phyloP scores from a whole-genome alignment of 495 filamentous ascomycete species.

The Pseudevernia furfuracea region DNA sequence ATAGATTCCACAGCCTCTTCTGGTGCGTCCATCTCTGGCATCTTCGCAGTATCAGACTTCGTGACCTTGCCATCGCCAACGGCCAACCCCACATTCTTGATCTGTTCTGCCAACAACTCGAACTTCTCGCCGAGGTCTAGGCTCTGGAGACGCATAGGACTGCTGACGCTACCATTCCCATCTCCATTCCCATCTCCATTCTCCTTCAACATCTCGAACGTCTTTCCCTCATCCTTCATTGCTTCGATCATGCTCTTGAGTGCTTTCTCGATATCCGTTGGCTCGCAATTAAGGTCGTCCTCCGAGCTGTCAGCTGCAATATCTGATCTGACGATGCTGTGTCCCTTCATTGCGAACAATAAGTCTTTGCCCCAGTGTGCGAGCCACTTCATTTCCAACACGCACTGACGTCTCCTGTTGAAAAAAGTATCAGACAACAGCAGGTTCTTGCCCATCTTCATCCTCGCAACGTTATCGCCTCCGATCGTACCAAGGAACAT shows the following conservation, averaged over 20 bases:
- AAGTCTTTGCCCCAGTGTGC: constrained; percentile 4
- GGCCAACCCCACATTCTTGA: constrained; percentile 4
- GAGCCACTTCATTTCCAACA: constrained; percentile 8
- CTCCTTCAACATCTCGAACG: constrained; percentile 8
- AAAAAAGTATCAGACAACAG: constrained; percentile 3
- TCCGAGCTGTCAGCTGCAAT: not conserved
- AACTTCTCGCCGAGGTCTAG: constrained; percentile 12
- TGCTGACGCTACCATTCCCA: not conserved
- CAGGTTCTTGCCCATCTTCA: constrained; percentile 9
- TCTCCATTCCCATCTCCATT: too few species aligned
- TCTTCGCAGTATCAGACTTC: not conserved
- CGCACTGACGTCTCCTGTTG: not conserved
- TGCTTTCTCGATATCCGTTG: constrained; percentile 8
- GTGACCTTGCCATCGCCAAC: not conserved
- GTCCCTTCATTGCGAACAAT: constrained; percentile 2
- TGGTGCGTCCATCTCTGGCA: not conserved
- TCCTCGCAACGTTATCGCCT: constrained; percentile 7
- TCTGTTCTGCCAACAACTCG: not conserved
- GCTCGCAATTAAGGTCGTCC: constrained; percentile 5
- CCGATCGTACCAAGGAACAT: constrained; percentile 18
- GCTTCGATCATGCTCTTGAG: constrained; percentile 6
- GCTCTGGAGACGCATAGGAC: constrained; percentile 2
- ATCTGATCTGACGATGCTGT: not conserved
- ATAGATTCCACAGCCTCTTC: not conserved
- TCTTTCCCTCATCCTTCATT: constrained; percentile 3